Conservation (phyloP, 1,284 basidiomycete genomes). For the Malassezia furfur region DNA sequence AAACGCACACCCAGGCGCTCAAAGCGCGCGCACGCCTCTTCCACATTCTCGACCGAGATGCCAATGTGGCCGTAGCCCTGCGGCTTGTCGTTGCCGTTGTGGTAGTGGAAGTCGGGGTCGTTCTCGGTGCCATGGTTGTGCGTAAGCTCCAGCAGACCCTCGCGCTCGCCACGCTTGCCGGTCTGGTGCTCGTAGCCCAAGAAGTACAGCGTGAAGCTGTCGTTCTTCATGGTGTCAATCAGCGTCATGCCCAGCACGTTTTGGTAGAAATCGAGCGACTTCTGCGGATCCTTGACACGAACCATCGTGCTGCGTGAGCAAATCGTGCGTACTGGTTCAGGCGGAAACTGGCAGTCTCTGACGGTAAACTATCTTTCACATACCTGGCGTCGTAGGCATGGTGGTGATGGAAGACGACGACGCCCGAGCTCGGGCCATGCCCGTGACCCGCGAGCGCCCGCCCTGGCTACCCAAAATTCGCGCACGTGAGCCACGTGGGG, state of each 20-base stretch:
- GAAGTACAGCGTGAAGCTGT: conserved; percentile 62
- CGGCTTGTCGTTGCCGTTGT: conserved; percentile 44
- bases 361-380: neutral
- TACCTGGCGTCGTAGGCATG: conserved; percentile 10
- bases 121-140: conserved; percentile 47
- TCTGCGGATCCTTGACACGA: conserved; percentile 75
- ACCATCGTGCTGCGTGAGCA: conserved; percentile 61
- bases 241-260: conserved; percentile 74
- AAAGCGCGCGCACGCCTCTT: conserved; percentile 73
- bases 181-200: conserved; percentile 64
- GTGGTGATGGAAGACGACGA: neutral
- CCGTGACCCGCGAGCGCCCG: neutral
- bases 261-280: conserved; percentile 40
- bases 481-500: neutral
- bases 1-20: conserved; percentile 72
- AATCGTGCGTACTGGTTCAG: conserved; percentile 34
- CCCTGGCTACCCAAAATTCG: neutral
- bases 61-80: conserved; percentile 56
- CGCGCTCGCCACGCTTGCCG: conserved; percentile 54
- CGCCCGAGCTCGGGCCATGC: neutral
- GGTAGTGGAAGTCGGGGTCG: conserved; percentile 31
- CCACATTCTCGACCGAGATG: conserved; percentile 70
- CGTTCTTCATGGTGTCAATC: conserved; percentile 51
- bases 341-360: conserved; percentile 41
- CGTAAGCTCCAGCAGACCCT: conserved; percentile 51